Percentiles rank a stretch among this genome's conserved stretches.
These are phyloP conservation scores for Tremella mesenterica DNA, from an alignment of 768 basidiomycete genomes.

Conservation along the genomic window DNA sequence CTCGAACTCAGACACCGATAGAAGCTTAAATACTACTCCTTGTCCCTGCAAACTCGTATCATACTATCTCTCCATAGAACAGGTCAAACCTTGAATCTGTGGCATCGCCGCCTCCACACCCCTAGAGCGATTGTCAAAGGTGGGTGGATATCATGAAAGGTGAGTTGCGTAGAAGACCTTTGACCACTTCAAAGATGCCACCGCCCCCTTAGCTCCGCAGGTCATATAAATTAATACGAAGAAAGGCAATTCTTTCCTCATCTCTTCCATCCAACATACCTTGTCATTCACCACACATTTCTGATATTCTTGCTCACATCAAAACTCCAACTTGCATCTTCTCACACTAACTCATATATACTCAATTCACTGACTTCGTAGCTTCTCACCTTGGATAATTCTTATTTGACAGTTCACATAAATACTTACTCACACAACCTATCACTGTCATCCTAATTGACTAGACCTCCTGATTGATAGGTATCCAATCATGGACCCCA, in stretches of 20 bases:
- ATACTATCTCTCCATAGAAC: too few species aligned
- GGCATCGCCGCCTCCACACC: too few species aligned
- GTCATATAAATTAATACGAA: not conserved
- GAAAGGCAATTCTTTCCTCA: not conserved
- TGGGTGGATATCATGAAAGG: too few species aligned
- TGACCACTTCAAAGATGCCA: too few species aligned
- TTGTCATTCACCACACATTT: not conserved
- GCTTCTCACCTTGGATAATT: not conserved
- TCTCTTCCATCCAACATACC: not conserved
- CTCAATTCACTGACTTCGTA: not conserved
- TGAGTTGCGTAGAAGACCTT: too few species aligned
- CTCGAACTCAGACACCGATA: too few species aligned
- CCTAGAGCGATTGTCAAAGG: too few species aligned
- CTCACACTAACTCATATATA: not conserved
- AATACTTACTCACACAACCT: not conserved
- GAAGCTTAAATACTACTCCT: too few species aligned
- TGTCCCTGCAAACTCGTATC: too few species aligned
- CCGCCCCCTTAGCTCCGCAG: too few species aligned
- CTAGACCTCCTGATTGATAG: not conserved
- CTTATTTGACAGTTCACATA: not conserved
- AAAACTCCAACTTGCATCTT: not conserved
- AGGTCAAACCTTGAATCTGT: too few species aligned
- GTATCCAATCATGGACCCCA: not conserved
- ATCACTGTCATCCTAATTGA: not conserved
- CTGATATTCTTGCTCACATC: not conserved